A percentile compares a stretch with the other conserved stretches of the same genome.
These are phyloP conservation scores for Brassica hybrid DNA, from an alignment of 441 rosid genomes.

Conservation along the genomic window DNA sequence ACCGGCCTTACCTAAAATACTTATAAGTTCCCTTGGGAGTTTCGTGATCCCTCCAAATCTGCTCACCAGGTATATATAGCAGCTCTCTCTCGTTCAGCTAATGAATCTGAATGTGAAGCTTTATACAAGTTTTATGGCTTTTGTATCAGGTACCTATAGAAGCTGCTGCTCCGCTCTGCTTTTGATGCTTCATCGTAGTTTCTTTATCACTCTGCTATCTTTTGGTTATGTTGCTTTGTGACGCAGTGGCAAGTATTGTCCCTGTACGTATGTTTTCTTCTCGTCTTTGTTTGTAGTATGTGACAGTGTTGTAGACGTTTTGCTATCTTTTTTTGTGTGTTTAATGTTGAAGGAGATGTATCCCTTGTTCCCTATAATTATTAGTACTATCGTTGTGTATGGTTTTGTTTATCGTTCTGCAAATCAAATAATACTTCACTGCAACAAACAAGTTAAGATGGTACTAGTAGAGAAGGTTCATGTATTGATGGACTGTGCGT, in stretches of 20 bases:
- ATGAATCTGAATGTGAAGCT: conserved; percentile 7
- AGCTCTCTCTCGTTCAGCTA: background rate
- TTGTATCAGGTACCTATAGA: conserved; percentile 34
- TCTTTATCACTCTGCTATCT: conserved; percentile 21
- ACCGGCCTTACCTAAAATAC: conserved; percentile 17
- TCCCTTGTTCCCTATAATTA: conserved; percentile 32
- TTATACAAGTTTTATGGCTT: conserved; percentile 9
- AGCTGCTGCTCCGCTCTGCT: conserved; percentile 32
- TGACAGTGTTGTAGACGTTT: conserved; percentile 26
- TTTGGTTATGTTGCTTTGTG: conserved; percentile 13
- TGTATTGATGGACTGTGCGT: background rate
- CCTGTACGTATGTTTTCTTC: conserved; percentile 9
- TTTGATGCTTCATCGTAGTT: conserved; percentile 30
- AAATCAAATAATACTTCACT: background rate
- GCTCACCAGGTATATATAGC: conserved; percentile 27
- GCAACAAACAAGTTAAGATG: background rate
- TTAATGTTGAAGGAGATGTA: conserved; percentile 31
- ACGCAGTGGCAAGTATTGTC: conserved; percentile 8
- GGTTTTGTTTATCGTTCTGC: background rate
- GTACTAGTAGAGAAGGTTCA: background rate
- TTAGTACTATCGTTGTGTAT: background rate
- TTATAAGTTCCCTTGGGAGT: background rate
- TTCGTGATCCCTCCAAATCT: conserved; percentile 27
- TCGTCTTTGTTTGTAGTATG: conserved; percentile 23
- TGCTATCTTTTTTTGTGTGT: conserved; percentile 11